Conservation (phyloP, 257 asterid genomes). For the Linderniella brevidens region DNA sequence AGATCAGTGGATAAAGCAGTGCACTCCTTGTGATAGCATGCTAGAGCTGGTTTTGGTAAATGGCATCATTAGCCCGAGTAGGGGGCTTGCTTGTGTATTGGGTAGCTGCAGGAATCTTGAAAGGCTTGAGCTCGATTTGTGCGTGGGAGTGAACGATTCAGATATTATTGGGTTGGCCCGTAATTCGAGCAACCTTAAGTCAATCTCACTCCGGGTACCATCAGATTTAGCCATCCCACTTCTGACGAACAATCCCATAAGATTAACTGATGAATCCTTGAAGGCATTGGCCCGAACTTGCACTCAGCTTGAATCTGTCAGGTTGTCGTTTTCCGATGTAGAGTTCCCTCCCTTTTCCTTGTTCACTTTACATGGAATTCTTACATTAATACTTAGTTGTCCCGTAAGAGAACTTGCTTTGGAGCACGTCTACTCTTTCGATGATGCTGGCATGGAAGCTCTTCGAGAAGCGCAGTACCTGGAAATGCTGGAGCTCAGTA, state of each 20-base stretch:
- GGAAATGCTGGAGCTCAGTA: constrained; percentile 35
- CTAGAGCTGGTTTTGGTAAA: constrained; percentile 58
- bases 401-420: constrained; percentile 49
- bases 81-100: constrained; percentile 77
- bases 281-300: constrained; percentile 49
- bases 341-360: constrained; percentile 35
- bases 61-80: constrained; percentile 59
- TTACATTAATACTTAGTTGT: constrained; percentile 36
- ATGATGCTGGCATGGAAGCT: constrained; percentile 62
- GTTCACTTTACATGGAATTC: constrained; percentile 49
- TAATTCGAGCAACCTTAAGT: constrained; percentile 48
- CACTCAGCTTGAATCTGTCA: constrained; percentile 28
- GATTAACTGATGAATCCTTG: constrained; percentile 55
- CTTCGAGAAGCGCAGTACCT: constrained; percentile 48
- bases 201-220: constrained; percentile 54
- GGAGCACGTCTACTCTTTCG: constrained; percentile 49
- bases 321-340: constrained; percentile 32
- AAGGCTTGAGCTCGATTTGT: constrained; percentile 52
- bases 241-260: constrained; percentile 36
- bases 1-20: constrained; percentile 55
- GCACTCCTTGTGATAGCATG: constrained; percentile 53
- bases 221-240: constrained; percentile 51
- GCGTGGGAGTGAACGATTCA: constrained; percentile 64
- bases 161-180: constrained; percentile 52
- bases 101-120: constrained; percentile 57